These are phyloP conservation scores for Prosopis cineraria DNA, from an alignment of 306 rosid species.

Conservation along the genomic window DNA sequence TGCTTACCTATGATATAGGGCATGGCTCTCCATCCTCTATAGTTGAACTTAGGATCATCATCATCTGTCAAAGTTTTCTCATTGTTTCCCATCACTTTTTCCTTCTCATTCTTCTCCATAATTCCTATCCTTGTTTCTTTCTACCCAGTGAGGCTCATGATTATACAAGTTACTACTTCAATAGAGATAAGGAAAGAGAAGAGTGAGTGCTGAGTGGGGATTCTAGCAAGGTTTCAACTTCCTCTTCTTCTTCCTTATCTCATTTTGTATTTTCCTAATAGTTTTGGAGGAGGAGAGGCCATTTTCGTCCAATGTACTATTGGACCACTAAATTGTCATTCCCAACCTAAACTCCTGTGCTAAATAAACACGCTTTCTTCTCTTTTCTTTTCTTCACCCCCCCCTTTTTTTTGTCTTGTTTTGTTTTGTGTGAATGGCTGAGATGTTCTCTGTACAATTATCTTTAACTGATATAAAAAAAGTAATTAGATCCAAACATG, in stretches of 20 bases:
- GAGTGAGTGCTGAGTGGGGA: background rate
- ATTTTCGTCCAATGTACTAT: background rate
- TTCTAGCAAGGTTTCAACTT: background rate
- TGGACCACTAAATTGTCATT: constrained; percentile 11
- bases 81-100: constrained; percentile 45
- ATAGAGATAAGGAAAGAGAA: background rate
- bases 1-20: constrained; percentile 82
- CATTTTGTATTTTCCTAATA: background rate
- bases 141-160: constrained; percentile 34
- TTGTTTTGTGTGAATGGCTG: background rate
- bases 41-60: constrained; percentile 44
- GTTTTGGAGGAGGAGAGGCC: background rate
- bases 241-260: constrained; percentile 1
- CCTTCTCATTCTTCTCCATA: constrained; percentile 34
- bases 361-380: background rate
- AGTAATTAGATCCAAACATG: no score
- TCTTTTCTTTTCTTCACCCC: background rate
- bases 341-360: background rate
- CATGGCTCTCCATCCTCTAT: constrained; percentile 91
- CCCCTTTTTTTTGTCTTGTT: background rate
- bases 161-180: constrained; percentile 8
- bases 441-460: background rate
- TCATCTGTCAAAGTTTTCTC: constrained; percentile 14
- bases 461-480: no score
- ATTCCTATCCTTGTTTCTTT: constrained; percentile 24